Conservation (phyloP, 805 yeast species). For the Saccharomycopsis javanensis region DNA sequence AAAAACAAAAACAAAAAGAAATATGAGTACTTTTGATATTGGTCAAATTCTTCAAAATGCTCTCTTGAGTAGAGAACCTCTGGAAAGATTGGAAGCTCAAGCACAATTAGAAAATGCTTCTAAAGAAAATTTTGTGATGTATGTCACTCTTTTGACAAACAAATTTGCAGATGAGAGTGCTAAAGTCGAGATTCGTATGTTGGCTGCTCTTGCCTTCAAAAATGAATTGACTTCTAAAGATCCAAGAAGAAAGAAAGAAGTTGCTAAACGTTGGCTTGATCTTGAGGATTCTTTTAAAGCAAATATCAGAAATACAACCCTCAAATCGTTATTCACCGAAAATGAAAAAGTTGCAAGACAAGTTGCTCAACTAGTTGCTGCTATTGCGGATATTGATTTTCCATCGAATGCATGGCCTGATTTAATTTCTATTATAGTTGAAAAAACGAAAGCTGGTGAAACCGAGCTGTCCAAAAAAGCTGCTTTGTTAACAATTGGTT, state of each 20-base stretch:
- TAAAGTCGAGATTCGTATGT: conserved; percentile 74
- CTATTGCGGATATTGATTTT: conserved; percentile 91
- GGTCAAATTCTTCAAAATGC: conserved; percentile 70
- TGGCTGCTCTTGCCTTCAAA: conserved; percentile 82
- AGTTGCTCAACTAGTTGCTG: conserved; percentile 90
- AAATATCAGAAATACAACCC: conserved; percentile 56
- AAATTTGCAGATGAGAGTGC: conserved; percentile 58
- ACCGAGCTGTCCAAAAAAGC: conserved; percentile 78
- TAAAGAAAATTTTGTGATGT: conserved; percentile 65
- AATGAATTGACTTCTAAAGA: conserved; percentile 85
- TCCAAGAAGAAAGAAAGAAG: conserved; percentile 42
- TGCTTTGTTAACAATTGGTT: conserved; percentile 82
- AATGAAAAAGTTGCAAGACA: conserved; percentile 76
- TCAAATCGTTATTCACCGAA: conserved; percentile 53
- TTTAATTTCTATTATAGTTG: conserved; percentile 72
- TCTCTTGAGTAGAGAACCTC: conserved; percentile 56
- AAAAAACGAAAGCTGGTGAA: conserved; percentile 71
- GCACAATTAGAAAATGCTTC: conserved; percentile 63
- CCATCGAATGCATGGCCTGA: conserved; percentile 86
- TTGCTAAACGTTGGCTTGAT: conserved; percentile 65
- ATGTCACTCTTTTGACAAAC: conserved; percentile 57
- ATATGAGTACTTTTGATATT: conserved; percentile 43
- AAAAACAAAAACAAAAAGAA: background rate
- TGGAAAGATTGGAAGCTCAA: conserved; percentile 68
- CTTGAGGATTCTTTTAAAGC: conserved; percentile 45